These are phyloP conservation scores for Podochytrium sp. DNA, from an alignment of 192 early-diverging fungal genomes.

Conservation along the genomic window DNA sequence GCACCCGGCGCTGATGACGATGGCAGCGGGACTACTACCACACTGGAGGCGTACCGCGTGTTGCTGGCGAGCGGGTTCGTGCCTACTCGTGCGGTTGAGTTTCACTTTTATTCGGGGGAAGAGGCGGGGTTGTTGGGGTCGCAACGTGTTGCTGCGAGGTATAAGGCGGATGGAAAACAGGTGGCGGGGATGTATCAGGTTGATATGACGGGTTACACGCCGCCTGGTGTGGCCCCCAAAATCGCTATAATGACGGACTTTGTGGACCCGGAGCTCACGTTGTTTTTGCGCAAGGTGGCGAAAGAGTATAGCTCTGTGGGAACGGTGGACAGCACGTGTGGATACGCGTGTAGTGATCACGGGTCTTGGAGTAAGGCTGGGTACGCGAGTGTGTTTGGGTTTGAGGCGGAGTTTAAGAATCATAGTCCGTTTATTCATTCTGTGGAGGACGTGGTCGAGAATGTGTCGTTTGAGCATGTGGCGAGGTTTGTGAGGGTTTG, in stretches of 20 bases:
- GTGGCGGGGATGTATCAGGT: conserved; percentile 72
- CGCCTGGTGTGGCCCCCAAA: conserved; percentile 39
- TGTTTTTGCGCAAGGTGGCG: conserved; percentile 56
- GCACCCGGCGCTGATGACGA: conserved; percentile 70
- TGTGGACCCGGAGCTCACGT: conserved; percentile 58
- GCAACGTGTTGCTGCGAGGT: conserved; percentile 73
- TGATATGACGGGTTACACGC: conserved; percentile 89
- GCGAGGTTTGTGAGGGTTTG: conserved; percentile 63
- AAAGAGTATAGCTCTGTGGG: conserved; percentile 65
- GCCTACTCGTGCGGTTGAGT: conserved; percentile 82
- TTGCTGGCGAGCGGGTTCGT: conserved; percentile 68
- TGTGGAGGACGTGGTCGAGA: conserved; percentile 69
- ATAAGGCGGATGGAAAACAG: conserved; percentile 55
- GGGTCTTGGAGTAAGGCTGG: conserved; percentile 83
- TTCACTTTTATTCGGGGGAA: conserved; percentile 91
- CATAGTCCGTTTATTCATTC: conserved; percentile 73
- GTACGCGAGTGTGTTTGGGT: conserved; percentile 77
- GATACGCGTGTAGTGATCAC: conserved; percentile 87
- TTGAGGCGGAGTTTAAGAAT: conserved; percentile 41
- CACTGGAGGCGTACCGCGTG: conserved; percentile 83
- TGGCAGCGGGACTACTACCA: conserved; percentile 89
- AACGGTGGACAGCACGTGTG: conserved; percentile 70
- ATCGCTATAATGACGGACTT: conserved; percentile 79
- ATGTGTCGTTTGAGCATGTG: conserved; percentile 83
- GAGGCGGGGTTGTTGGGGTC: conserved; percentile 86